Base-by-base conservation (phyloP, 352 stramenopile genomes). In the Phytophthora quininea region DNA sequence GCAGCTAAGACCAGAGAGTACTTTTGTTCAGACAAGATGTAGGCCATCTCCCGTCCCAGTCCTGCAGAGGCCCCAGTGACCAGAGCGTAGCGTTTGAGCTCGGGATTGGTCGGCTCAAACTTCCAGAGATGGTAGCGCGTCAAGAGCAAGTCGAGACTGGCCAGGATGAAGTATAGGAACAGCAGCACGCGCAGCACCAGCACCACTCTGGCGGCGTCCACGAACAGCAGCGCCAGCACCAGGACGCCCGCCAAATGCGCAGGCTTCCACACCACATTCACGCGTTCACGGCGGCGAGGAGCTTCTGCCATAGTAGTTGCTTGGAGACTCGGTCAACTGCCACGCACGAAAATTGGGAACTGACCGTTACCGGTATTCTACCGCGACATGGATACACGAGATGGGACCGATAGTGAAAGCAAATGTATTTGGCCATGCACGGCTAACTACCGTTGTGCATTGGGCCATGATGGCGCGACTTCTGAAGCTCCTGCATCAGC, bases 41-140 rank as follows among this genome's bases (percentile, higher is more conserved):
- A 95, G 49, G 88, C 86, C 67, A 92, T 92, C 62, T 93, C 89
- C 12, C 73, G 67, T 1, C 90, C 90, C 24, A 97, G 73, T 0
- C 90, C 90, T 0, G 74, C 76, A 0, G 85, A 86, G 7, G 90
- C 89, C 19, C 90, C 90, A 0, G 88, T 96, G 38, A 96, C 67
- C 33, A 96, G 53, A 19, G 80, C 86, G 43, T 80, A 93, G 11
- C 71, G 78, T 63, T 89, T 84, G 27, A 73, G 67, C 61, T 82
- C 63, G 12, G 83, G 83, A 15, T 54, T 62, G 47, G 83, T 76
- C 4, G 80, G 68, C 69, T 86, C 58, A 60, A 90, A 89, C 5
- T 31, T 64, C 83, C 85, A 91, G 14, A 81, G 56, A 61, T 93
- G 85, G 69, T 93, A 93, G 1, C 82, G 80, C 14, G 78, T 75